phyloP scores from a whole-genome alignment of 202 grass and related monocot species.

The Brachypodium distachyon region DNA sequence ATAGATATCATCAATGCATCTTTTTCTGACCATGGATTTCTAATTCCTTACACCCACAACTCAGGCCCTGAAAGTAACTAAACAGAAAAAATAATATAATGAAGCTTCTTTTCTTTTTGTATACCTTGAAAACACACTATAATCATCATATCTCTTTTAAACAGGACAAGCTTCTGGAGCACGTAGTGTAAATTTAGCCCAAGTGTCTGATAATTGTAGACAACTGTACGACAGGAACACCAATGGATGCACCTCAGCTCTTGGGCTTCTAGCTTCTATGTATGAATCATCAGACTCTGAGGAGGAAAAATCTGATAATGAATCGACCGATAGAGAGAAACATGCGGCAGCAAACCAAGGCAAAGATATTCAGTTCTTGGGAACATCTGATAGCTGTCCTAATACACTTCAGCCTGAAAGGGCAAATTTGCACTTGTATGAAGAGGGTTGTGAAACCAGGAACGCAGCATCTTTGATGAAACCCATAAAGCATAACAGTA shows the following conservation, averaged over 20 bases:
- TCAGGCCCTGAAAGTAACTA: neutral
- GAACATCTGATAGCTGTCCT: neutral
- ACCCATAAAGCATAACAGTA: constrained; percentile 15
- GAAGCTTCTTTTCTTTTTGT: neutral
- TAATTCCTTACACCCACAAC: neutral
- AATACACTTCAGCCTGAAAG: constrained; percentile 11
- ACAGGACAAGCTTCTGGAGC: constrained; percentile 37
- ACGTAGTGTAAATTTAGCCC: constrained; percentile 25
- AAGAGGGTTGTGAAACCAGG: constrained; percentile 30
- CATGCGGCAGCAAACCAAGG: constrained; percentile 18
- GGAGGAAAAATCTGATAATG: constrained; percentile 29
- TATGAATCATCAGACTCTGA: constrained; percentile 75
- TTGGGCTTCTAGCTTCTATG: constrained; percentile 86
- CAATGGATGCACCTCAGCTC: constrained; percentile 44
- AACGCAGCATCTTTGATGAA: constrained; percentile 2
- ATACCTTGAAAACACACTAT: neutral
- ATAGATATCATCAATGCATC: neutral
- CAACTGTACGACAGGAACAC: constrained; percentile 38
- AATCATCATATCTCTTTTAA: neutral
- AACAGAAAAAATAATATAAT: neutral
- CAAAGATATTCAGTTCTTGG: constrained; percentile 4
- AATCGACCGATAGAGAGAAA: neutral
- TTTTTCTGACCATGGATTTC: neutral
- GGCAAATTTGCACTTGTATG: constrained; percentile 12
- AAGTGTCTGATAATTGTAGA: constrained; percentile 44